These are phyloP conservation scores for Themeda triandra DNA, from an alignment of 176 grass and related monocot genomes.

Conservation along the genomic window DNA sequence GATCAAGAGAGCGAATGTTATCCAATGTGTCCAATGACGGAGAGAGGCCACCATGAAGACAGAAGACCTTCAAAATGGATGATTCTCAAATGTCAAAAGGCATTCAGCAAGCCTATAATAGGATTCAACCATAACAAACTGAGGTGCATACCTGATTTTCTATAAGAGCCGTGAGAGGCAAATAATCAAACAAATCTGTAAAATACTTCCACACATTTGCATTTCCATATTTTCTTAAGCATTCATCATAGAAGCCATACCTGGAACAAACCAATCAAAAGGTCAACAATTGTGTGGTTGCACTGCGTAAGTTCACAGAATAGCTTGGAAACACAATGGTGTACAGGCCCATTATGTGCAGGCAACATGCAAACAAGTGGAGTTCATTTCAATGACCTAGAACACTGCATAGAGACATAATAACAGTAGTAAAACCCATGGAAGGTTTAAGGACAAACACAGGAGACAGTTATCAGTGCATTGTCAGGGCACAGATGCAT, in stretches of 20 bases:
- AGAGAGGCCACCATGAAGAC: slow-evolving; percentile 98
- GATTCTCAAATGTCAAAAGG: slow-evolving; percentile 17
- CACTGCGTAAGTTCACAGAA: neutral
- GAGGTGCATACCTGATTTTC: slow-evolving; percentile 80
- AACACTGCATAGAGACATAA: neutral
- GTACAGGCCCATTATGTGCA: neutral
- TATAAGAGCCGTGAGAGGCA: slow-evolving; percentile 97
- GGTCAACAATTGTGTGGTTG: neutral
- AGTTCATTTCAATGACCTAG: neutral
- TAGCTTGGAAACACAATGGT: neutral
- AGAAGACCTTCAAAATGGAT: slow-evolving; percentile 65
- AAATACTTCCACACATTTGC: slow-evolving; percentile 99
- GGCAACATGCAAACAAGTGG: neutral
- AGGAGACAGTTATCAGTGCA: neutral
- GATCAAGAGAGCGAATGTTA: slow-evolving; percentile 94
- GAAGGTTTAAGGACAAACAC: neutral
- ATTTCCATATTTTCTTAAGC: slow-evolving; percentile 99
- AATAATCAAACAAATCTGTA: slow-evolving; percentile 96
- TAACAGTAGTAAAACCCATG: neutral
- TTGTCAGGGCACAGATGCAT: neutral
- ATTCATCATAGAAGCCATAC: slow-evolving; percentile 98
- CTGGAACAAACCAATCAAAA: slow-evolving; percentile 43
- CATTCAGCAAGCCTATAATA: slow-evolving; percentile 19
- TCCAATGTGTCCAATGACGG: slow-evolving; percentile 97
- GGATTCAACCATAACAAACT: neutral